Conservation (phyloP, 2,329 filamentous ascomycete species). For the Diaporthe humulicola region DNA sequence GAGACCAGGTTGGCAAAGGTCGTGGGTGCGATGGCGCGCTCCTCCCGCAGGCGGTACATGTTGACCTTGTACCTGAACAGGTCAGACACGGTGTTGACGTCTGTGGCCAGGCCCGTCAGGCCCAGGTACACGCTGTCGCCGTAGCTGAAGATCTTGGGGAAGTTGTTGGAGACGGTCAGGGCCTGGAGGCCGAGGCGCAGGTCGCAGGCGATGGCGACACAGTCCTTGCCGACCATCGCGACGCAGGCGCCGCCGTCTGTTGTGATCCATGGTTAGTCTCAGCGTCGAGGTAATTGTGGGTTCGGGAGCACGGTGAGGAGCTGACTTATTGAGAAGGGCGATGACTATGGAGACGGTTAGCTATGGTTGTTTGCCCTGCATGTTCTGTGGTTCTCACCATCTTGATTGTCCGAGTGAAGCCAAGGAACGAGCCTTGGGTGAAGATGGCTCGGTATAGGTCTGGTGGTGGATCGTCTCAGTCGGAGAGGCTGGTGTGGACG, state of each 20-base stretch:
- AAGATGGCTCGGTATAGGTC: neutral
- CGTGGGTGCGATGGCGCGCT: conserved; percentile 93
- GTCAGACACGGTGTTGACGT: conserved; percentile 94
- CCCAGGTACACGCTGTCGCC: conserved; percentile 91
- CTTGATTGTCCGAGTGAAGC: conserved; percentile 38
- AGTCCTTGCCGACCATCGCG: conserved; percentile 99
- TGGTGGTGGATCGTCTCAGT: neutral
- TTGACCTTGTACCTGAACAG: conserved; percentile 99
- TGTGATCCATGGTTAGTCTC: conserved; percentile 42
- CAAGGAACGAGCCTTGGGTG: conserved; percentile 1
- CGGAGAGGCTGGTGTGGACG: conserved; percentile 11
- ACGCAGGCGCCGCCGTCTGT: conserved; percentile 91
- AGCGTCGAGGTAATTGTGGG: conserved; percentile 27
- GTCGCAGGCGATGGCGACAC: conserved; percentile 98
- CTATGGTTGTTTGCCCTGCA: conserved; percentile 42
- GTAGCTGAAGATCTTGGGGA: conserved; percentile 99
- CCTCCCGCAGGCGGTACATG: conserved; percentile 99
- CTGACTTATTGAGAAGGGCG: conserved; percentile 96
- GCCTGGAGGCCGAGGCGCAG: conserved; percentile 96
- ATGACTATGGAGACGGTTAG: conserved; percentile 71
- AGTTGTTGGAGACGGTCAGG: conserved; percentile 99
- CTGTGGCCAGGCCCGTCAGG: conserved; percentile 94
- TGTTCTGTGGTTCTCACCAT: conserved; percentile 49
- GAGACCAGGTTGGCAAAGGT: conserved; percentile 98
- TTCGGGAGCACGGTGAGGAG: conserved; percentile 40